Evolutionary conservation across 805 yeast genomes (phyloP), one percentile per base, ranked within the genome.

Genomic region (Yarrowia hollandica): DNA sequence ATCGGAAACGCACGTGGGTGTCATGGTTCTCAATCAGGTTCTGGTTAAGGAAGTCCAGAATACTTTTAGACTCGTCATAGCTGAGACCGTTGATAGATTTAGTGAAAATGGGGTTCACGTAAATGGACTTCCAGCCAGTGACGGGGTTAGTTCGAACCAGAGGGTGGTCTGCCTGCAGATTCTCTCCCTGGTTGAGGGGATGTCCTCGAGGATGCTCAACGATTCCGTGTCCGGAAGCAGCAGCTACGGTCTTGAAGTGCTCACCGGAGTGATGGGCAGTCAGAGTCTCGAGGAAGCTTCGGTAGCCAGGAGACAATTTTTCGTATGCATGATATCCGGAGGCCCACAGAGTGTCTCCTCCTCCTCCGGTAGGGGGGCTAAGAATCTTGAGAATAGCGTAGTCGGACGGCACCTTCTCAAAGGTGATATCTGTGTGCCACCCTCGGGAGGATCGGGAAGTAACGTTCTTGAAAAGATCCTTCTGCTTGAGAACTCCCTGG

Each of bases 341-440:
- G 15, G 78, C 76, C 77, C 81, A 81, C 25, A 76, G 67, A 5
- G 85, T 82, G 66, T 81, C 85, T 14, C 85, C 85, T 23, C 58
- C 58, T 14, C 76, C 76, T 34, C 69, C 71, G 16, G 79, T 82
- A 19, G 84, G 83, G 31, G 79, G 76, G 58, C 85, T 86, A 41
- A 86, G 73, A 60, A 84, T 82, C 23, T 82, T 77, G 67, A 88
- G 82, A 62, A 84, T 79, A 0, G 95, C 86, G 59, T 80, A 75
- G 18, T 87, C 86, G 5, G 92, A 86, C 9, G 92, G 87, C 68
- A 84, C 88, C 56, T 78, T 78, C 70, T 87, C 94, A 69, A 85
- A 88, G 19, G 90, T 81, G 37, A 85, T 85, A 69, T 88, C 95
- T 5, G 88, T 78, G 71, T 88, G 95, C 88, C 89, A 87, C 11